A percentile compares a stretch with the other conserved stretches of the same genome.
These are phyloP conservation scores for Botrytis fragariae DNA, from an alignment of 2,329 filamentous ascomycete species.

Conservation along the genomic window DNA sequence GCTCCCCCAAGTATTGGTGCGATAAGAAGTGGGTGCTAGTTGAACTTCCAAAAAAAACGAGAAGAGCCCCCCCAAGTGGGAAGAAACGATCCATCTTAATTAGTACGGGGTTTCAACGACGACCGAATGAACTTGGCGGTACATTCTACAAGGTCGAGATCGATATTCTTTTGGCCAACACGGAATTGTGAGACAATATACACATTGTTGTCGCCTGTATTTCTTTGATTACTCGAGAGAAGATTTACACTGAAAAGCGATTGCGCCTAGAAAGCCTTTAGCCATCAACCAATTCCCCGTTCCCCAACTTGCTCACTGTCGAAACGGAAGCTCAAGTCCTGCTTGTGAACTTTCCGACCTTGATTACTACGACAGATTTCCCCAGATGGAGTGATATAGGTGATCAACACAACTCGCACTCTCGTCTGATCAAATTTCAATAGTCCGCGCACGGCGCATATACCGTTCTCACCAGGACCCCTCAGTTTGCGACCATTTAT, in stretches of 20 bases:
- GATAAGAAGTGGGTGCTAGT: background rate
- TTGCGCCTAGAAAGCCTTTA: background rate
- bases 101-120: background rate
- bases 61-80: background rate
- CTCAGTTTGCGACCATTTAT: constrained; percentile 14
- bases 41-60: background rate
- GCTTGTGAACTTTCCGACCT: background rate
- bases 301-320: background rate
- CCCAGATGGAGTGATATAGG: constrained; percentile 9
- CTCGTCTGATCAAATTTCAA: background rate
- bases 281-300: background rate
- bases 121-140: background rate
- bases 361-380: background rate
- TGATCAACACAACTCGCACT: background rate
- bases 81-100: background rate
- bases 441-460: constrained; percentile 5
- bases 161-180: background rate
- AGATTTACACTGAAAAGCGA: background rate
- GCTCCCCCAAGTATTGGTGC: background rate
- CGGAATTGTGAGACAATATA: background rate
- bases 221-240: background rate
- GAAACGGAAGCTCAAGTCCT: background rate
- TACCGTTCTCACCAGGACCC: constrained; percentile 2
- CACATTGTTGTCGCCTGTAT: background rate
- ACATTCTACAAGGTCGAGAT: background rate